Conservation (phyloP, 805 yeast species). For the Barnettozyma pratensis region DNA sequence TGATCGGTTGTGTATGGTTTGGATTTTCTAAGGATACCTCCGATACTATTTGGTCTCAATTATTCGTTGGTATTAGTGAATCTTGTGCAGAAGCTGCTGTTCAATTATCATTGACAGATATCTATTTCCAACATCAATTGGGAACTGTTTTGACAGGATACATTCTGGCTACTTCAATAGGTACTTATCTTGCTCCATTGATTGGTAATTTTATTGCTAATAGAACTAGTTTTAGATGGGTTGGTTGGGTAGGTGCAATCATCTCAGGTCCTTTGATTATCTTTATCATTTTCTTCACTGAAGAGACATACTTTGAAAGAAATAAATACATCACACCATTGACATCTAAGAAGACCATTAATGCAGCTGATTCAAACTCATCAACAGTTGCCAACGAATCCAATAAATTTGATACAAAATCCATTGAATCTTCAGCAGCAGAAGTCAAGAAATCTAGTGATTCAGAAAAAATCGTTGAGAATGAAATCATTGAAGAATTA, state of each 20-base stretch:
- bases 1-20: constrained; percentile 69
- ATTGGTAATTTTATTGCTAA: constrained; percentile 70
- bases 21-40: constrained; percentile 46
- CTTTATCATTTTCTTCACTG: constrained; percentile 54
- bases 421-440: background rate
- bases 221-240: constrained; percentile 69
- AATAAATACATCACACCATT: constrained; percentile 33
- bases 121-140: constrained; percentile 72
- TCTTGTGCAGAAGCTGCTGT: constrained; percentile 73
- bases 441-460: background rate
- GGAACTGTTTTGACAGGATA: constrained; percentile 70
- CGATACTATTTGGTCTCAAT: constrained; percentile 73
- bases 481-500: constrained; percentile 19
- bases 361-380: constrained; percentile 3
- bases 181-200: constrained; percentile 75
- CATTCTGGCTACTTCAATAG: constrained; percentile 68
- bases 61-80: constrained; percentile 77
- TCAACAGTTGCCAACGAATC: constrained; percentile 6
- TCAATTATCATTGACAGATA: constrained; percentile 63
- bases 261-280: constrained; percentile 54
- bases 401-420: constrained; percentile 3
- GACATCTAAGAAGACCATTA: constrained; percentile 17
- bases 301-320: constrained; percentile 68
- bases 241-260: constrained; percentile 63
- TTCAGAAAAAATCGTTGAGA: background rate